phyloP scores from a whole-genome alignment of 176 grass and related monocot species.

The Coix lacrymajobi region DNA sequence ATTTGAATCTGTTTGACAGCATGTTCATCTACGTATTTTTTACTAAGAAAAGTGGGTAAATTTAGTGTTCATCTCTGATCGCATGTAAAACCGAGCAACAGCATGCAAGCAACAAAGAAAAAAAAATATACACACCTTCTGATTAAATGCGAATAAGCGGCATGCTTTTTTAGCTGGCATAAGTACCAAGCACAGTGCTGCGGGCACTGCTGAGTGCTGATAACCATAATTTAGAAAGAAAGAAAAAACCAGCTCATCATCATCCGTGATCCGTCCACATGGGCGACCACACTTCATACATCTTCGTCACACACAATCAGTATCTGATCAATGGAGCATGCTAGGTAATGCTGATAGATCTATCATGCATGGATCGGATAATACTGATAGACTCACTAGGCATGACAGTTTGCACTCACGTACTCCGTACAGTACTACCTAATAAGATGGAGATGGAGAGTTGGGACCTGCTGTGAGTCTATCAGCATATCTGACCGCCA shows the following conservation, averaged over 20 bases:
- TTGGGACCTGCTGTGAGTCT: neutral
- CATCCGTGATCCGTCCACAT: no score
- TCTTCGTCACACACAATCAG: neutral
- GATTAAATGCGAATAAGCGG: neutral
- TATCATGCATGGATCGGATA: neutral
- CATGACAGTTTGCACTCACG: neutral
- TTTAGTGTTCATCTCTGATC: neutral
- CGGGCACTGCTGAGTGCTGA: no score
- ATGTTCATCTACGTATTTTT: no score
- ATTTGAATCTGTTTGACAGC: no score
- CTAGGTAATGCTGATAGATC: neutral
- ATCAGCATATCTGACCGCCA: neutral
- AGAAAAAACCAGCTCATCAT: no score
- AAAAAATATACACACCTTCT: neutral
- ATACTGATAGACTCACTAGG: neutral
- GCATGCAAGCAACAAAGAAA: no score
- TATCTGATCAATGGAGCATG: neutral
- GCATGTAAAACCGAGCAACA: no score
- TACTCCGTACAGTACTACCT: neutral
- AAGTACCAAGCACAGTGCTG: neutral
- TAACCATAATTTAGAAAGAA: neutral
- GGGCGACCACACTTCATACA: neutral
- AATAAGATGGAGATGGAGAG: neutral
- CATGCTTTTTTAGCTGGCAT: neutral
- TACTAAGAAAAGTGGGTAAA: no score